Evolutionary conservation across 306 rosid species (phyloP).

Genomic region (Oxytropis ochrocephala): DNA sequence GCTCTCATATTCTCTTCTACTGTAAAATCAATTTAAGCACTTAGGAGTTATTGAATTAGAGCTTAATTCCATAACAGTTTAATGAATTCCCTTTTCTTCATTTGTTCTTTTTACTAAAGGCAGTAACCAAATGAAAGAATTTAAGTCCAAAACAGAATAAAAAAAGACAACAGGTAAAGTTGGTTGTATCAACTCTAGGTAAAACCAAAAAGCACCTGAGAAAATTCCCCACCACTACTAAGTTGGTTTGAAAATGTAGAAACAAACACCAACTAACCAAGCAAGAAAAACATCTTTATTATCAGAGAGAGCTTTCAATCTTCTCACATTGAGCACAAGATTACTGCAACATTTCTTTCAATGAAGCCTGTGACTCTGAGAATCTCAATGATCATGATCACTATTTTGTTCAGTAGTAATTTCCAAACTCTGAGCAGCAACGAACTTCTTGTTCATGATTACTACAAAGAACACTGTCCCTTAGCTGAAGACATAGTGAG

Average conservation of each 20-base stretch:
- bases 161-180: conserved; percentile 34
- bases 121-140: conserved; percentile 6
- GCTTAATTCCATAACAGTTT: neutral
- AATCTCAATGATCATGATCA: conserved; percentile 1
- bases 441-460: conserved; percentile 50
- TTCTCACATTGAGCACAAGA: neutral
- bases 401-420: conserved; percentile 20
- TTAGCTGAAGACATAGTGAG: conserved; percentile 63
- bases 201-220: conserved; percentile 17
- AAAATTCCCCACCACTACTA: conserved; percentile 6
- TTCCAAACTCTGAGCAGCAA: neutral
- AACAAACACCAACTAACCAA: conserved; percentile 8
- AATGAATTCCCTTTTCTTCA: neutral
- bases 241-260: conserved; percentile 49
- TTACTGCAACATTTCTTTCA: conserved; percentile 4
- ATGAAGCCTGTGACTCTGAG: conserved; percentile 29
- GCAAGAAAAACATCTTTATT: conserved; percentile 19
- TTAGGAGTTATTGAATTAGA: no score
- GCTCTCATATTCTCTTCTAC: no score
- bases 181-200: conserved; percentile 65
- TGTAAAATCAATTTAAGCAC: no score
- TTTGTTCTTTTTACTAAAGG: neutral
- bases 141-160: neutral
- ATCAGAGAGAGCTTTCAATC: neutral
- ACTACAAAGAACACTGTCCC: conserved; percentile 69